Evolutionary conservation across 2,329 filamentous ascomycete genomes (phyloP).

Genomic region (Cladophialophora carrionii): DNA sequence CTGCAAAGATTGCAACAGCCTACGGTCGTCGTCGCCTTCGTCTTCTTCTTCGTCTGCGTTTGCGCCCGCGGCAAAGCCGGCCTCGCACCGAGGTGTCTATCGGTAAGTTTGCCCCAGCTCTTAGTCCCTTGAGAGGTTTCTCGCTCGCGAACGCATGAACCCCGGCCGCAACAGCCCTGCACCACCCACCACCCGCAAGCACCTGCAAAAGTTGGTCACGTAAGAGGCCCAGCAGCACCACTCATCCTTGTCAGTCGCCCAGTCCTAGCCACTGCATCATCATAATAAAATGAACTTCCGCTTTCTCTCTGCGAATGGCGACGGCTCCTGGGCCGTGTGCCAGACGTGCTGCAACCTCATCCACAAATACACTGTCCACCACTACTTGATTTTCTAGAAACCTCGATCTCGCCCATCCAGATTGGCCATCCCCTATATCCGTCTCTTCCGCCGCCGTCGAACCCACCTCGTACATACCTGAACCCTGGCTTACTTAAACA

Average conservation of each 20-base stretch:
- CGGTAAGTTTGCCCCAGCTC: constrained; percentile 6
- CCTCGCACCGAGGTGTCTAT: constrained; percentile 9
- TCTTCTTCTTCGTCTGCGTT: neutral
- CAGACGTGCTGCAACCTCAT: neutral
- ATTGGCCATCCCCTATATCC: constrained; percentile 10
- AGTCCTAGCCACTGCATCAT: neutral
- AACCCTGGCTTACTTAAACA: constrained; percentile 18
- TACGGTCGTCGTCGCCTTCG: neutral
- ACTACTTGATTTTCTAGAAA: neutral
- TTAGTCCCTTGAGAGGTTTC: neutral
- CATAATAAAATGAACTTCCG: constrained; percentile 12
- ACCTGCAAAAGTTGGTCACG: constrained; percentile 7
- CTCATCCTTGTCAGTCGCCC: constrained; percentile 11
- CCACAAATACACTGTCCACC: neutral
- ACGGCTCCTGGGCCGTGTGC: constrained; percentile 4
- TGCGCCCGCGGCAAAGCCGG: neutral
- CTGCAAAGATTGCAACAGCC: neutral
- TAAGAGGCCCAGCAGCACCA: constrained; percentile 18
- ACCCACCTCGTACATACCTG: constrained; percentile 14
- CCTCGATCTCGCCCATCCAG: neutral
- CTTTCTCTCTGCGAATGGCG: constrained; percentile 10
- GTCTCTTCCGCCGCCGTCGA: constrained; percentile 6
- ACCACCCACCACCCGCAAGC: neutral
- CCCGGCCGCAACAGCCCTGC: neutral
- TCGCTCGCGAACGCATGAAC: neutral